phyloP scores from a whole-genome alignment of 2,329 filamentous ascomycete genomes.

The Exutisphaerella laricina region DNA sequence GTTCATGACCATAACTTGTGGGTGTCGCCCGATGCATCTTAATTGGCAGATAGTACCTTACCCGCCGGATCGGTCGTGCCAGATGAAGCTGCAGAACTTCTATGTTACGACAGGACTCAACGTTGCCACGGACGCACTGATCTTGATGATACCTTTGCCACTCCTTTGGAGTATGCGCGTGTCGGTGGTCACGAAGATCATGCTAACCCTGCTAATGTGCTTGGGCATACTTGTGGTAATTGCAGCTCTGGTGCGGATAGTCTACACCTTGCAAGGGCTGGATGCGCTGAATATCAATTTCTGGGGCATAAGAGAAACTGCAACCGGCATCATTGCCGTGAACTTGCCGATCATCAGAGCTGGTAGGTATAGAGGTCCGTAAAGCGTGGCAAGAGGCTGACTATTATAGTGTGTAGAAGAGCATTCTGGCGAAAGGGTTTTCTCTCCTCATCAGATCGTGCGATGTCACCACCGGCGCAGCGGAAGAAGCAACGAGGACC shows the following conservation, averaged over 20 bases:
- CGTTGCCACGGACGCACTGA: constrained; percentile 30
- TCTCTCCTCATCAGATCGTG: not conserved
- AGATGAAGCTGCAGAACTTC: constrained; percentile 19
- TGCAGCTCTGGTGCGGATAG: constrained; percentile 32
- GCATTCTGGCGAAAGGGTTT: constrained; percentile 8
- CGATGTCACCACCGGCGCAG: not conserved
- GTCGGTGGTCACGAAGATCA: constrained; percentile 31
- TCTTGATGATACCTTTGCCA: constrained; percentile 32
- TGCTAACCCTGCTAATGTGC: constrained; percentile 32
- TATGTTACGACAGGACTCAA: constrained; percentile 31
- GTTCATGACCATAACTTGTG: constrained; percentile 30
- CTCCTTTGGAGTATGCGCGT: constrained; percentile 33
- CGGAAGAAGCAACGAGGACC: not conserved
- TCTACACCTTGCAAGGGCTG: constrained; percentile 24
- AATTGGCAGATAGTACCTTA: constrained; percentile 30
- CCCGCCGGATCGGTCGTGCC: constrained; percentile 24
- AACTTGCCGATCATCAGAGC: constrained; percentile 33
- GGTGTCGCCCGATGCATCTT: constrained; percentile 26
- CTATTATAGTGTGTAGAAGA: constrained; percentile 3
- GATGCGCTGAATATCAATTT: constrained; percentile 34
- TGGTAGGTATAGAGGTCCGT: not conserved
- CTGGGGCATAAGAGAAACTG: constrained; percentile 36
- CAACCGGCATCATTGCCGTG: constrained; percentile 34
- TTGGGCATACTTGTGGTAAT: constrained; percentile 35
- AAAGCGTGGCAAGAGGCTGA: not conserved